Evolutionary conservation across 805 yeast genomes (phyloP).

Genomic region (Starmerella riodocensis): DNA sequence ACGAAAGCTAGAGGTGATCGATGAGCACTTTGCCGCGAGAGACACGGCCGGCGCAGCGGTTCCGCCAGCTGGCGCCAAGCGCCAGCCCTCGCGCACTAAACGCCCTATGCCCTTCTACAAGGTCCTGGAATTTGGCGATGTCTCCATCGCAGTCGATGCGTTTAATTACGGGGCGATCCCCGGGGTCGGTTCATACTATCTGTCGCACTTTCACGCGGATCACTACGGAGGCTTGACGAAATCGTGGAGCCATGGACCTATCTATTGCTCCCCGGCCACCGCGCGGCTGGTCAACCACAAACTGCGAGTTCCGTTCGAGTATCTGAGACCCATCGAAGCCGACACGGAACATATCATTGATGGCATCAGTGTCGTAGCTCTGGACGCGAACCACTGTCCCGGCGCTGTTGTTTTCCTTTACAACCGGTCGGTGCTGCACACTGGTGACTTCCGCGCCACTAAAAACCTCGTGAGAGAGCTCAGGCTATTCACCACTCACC

Average conservation of each 20-base stretch:
- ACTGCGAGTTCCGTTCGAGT: slow-evolving; percentile 40
- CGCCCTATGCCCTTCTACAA: slow-evolving; percentile 25
- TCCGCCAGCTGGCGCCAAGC: too few relatives aligned
- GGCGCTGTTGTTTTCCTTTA: slow-evolving; percentile 78
- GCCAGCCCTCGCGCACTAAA: too few relatives aligned
- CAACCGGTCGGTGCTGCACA: slow-evolving; percentile 48
- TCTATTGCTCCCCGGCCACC: slow-evolving; percentile 65
- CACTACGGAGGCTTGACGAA: slow-evolving; percentile 81
- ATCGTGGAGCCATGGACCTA: slow-evolving; percentile 57
- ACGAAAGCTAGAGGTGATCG: too few relatives aligned
- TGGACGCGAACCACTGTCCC: slow-evolving; percentile 94
- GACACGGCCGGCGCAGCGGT: too few relatives aligned
- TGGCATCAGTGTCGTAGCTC: slow-evolving; percentile 40
- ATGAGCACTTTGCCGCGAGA: too few relatives aligned
- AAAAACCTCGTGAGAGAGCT: slow-evolving; percentile 32
- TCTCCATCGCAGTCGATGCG: slow-evolving; percentile 29
- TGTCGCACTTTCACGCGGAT: slow-evolving; percentile 76
- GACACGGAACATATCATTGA: slow-evolving; percentile 29
- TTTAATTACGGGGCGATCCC: slow-evolving; percentile 28
- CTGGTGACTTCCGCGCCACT: slow-evolving; percentile 85
- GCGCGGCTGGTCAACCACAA: slow-evolving; percentile 40
- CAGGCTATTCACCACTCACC: slow-evolving; percentile 12
- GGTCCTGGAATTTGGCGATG: slow-evolving; percentile 22
- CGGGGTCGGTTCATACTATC: slow-evolving; percentile 25
- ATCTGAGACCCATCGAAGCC: slow-evolving; percentile 34